Conservation (phyloP, 2,329 filamentous ascomycete genomes). For the Claviceps pusilla region DNA sequence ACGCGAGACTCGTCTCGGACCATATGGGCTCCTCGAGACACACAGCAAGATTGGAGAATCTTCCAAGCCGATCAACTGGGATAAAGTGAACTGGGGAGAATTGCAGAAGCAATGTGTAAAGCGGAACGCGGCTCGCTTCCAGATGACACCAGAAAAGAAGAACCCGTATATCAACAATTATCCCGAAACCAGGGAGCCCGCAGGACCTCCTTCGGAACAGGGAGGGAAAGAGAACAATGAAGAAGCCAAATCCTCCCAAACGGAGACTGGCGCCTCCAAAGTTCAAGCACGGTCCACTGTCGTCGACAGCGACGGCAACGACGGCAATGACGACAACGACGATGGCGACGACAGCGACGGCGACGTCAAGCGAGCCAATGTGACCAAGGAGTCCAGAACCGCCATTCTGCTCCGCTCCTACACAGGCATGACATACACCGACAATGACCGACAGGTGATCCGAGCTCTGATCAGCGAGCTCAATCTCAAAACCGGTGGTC, state of each 20-base stretch:
- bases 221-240: neutral
- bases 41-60: conserved; percentile 26
- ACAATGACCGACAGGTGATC: conserved; percentile 65
- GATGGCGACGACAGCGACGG: neutral
- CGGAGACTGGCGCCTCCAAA: conserved; percentile 2
- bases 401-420: conserved; percentile 65
- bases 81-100: conserved; percentile 52
- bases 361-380: conserved; percentile 9
- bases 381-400: conserved; percentile 38
- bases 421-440: conserved; percentile 58
- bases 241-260: neutral
- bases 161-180: conserved; percentile 31
- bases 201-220: conserved; percentile 7
- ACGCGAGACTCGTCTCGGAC: conserved; percentile 52
- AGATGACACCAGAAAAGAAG: conserved; percentile 22
- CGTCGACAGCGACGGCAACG: neutral
- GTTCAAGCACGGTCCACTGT: conserved; percentile 6
- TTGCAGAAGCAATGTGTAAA: conserved; percentile 52
- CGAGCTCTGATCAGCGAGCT: conserved; percentile 68
- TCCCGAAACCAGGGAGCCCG: conserved; percentile 16
- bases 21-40: conserved; percentile 42
- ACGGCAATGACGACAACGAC: neutral
- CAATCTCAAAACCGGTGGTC: conserved; percentile 57
- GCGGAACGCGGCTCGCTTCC: conserved; percentile 52
- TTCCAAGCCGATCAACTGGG: conserved; percentile 38